A percentile compares a stretch with the other conserved stretches of the same genome.
These are phyloP conservation scores for Globisporangium radiosum DNA, from an alignment of 352 stramenopile species.

Conservation along the genomic window DNA sequence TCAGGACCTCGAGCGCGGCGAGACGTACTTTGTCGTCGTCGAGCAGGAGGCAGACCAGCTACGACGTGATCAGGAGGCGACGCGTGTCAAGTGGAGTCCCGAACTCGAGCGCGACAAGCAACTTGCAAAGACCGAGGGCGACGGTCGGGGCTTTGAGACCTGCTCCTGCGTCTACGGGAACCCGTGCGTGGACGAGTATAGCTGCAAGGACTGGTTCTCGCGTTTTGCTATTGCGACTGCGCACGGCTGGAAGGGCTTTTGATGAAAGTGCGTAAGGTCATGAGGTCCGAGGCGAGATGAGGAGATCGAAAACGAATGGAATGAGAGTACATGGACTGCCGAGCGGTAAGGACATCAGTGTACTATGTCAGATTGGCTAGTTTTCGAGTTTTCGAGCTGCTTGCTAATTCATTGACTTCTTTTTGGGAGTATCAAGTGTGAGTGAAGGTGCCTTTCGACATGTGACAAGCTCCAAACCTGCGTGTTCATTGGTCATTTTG, in stretches of 20 bases:
- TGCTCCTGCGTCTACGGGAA: constrained; percentile 89
- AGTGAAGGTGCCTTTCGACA: no score
- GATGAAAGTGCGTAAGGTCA: not conserved
- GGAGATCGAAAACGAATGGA: no score
- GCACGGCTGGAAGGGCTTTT: constrained; percentile 89
- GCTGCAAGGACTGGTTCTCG: constrained; percentile 85
- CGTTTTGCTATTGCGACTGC: constrained; percentile 75
- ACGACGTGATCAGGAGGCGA: constrained; percentile 51
- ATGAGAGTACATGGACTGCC: no score
- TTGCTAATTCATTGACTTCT: no score
- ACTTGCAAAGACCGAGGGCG: constrained; percentile 27
- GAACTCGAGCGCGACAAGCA: constrained; percentile 28
- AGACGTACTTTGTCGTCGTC: constrained; percentile 80
- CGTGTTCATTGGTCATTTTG: no score
- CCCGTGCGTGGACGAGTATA: constrained; percentile 87
- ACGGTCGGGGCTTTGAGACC: constrained; percentile 69
- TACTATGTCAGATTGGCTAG: no score
- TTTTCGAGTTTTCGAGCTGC: no score
- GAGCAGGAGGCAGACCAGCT: constrained; percentile 74
- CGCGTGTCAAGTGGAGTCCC: constrained; percentile 39
- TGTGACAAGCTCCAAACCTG: no score
- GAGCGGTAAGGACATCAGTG: no score
- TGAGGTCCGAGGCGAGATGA: no score
- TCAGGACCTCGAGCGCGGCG: constrained; percentile 50
- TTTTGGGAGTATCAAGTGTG: no score